phyloP scores from a whole-genome alignment of 345 rosid species.

The Combretum micranthum region DNA sequence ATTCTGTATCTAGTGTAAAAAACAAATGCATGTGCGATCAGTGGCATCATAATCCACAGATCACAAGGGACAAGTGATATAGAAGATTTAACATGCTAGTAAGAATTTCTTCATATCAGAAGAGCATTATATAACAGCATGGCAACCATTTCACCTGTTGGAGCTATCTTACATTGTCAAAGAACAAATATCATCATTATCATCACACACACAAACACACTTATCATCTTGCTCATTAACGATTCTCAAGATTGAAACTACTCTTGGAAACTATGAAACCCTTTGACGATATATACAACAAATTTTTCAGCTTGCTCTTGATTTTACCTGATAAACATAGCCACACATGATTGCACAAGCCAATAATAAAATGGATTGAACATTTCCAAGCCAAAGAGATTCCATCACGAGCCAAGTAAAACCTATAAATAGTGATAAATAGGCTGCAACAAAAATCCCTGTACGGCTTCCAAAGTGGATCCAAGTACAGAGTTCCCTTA shows the following conservation, averaged over 20 bases:
- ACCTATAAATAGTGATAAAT: constrained; percentile 39
- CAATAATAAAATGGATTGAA: constrained; percentile 51
- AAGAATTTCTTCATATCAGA: too few relatives aligned
- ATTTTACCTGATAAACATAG: constrained; percentile 69
- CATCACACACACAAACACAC: too few relatives aligned
- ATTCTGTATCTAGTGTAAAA: too few relatives aligned
- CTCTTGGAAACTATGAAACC: neutral
- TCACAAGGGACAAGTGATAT: too few relatives aligned
- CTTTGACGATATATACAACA: neutral
- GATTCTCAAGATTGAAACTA: neutral
- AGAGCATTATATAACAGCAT: too few relatives aligned
- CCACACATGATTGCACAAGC: constrained; percentile 64
- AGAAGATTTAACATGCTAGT: too few relatives aligned
- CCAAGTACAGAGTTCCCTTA: constrained; percentile 7
- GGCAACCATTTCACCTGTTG: too few relatives aligned
- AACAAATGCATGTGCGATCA: too few relatives aligned
- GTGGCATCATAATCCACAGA: too few relatives aligned
- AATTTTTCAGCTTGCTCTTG: neutral
- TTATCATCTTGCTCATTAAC: too few relatives aligned
- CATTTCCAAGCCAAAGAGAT: constrained; percentile 42
- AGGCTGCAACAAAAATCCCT: constrained; percentile 57
- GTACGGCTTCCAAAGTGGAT: constrained; percentile 43
- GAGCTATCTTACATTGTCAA: too few relatives aligned
- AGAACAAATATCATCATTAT: too few relatives aligned
- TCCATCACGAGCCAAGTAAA: constrained; percentile 58